Base-by-base conservation (phyloP, 176 grass and related monocot genomes). In the Themeda triandra region DNA sequence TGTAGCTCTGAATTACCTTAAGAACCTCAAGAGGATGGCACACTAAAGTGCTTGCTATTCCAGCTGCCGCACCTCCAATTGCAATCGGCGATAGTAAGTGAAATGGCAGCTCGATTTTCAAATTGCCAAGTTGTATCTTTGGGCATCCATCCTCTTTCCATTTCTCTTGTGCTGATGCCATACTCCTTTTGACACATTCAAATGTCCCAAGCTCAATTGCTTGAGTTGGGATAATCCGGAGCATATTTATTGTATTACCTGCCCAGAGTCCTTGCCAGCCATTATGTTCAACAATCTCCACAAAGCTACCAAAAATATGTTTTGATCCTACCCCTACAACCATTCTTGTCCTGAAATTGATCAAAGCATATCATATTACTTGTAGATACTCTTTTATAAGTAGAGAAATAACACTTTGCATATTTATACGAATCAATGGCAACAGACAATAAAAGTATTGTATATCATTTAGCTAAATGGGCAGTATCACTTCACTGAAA, bases 11-110 rank as follows among this genome's bases (percentile, higher is more conserved):
- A 82, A 79, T 27, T 93, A 96, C 91, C 89, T 97, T 97, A 49
- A 97, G 44, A 54, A 97, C 94, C 86, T 97, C 94, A 21, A 97
- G 94, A 83, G 94, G 94, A 85, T 97, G 94, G 73, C 94, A 97
- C 11, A 75, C 29, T 30, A 97, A 83, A 62, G 92, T 94, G 73
- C 88, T 77, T 30, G 90, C 81, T 42, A 97, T 86, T 39, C 95
- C 95, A 64, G 90, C 95, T 69, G 92, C 92, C 9, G 90, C 92
- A 37, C 90, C 92, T 65, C 86, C 95, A 31, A 92, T 63, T 17
- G 92, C 95, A 71, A 97, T 51, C 0, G 95, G 90, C 56, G 95
- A 94, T 33, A 94, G 36, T 11, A 88, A 91, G 24, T 77, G 84
- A 69, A 96, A 77, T 42, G 90, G 77, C n/a, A 92, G 39, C 32